A percentile compares a stretch with the other conserved stretches of the same genome.
Conservation (phyloP, 805 yeast genomes). For the Debaryomyces maramus region DNA sequence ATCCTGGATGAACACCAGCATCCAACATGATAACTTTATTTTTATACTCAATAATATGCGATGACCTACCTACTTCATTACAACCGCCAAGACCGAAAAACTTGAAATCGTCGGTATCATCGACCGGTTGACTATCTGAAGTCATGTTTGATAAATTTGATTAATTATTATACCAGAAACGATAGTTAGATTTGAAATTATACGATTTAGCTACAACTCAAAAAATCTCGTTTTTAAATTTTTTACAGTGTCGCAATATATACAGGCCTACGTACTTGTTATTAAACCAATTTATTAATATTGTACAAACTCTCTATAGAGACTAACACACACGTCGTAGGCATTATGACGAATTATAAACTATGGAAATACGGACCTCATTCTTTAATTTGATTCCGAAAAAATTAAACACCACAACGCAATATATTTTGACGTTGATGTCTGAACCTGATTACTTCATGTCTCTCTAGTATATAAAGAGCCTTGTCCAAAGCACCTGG, state of each 20-base stretch:
- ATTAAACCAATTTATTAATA: background rate
- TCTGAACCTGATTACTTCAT: constrained; percentile 83
- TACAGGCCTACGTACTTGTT: background rate
- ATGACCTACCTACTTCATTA: constrained; percentile 94
- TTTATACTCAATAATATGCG: constrained; percentile 88
- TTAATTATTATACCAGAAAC: too few relatives aligned
- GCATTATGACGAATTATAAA: too few relatives aligned
- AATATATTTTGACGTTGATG: constrained; percentile 82
- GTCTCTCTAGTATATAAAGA: constrained; percentile 74
- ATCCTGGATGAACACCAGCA: constrained; percentile 98
- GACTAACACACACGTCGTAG: background rate
- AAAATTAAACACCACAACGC: constrained; percentile 61
- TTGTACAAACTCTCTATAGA: background rate
- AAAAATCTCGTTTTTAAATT: background rate
- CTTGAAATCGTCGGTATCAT: constrained; percentile 45
- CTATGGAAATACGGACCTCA: too few relatives aligned
- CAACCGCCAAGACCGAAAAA: constrained; percentile 97
- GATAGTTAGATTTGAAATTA: background rate
- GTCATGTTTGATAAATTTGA: constrained; percentile 10
- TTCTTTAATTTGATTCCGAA: too few relatives aligned
- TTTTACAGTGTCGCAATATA: background rate
- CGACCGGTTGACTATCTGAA: constrained; percentile 15
- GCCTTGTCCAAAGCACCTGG: constrained; percentile 82
- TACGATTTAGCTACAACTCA: background rate
- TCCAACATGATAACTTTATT: constrained; percentile 96